Conservation (phyloP, 169 alveolate genomes). For the Cryptosporidium xiaoi region DNA sequence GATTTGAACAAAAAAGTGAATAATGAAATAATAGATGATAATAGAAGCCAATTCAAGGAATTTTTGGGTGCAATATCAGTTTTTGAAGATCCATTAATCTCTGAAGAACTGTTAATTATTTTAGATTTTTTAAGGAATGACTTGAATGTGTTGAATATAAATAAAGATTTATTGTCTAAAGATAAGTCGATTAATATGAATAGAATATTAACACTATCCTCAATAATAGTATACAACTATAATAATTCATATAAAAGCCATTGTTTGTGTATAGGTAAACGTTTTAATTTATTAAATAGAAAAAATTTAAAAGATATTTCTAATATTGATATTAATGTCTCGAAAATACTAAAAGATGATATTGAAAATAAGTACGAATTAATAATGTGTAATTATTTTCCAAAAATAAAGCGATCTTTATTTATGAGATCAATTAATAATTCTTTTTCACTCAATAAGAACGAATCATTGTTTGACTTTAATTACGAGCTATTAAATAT, state of each 20-base stretch:
- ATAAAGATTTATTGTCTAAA: background rate
- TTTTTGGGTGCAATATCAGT: conserved; percentile 7
- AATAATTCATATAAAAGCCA: conserved; percentile 1
- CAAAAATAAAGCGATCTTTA: conserved; percentile 13
- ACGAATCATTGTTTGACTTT: too few relatives aligned
- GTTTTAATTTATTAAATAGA: background rate
- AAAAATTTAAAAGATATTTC: background rate
- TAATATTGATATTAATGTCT: background rate
- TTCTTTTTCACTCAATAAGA: too few relatives aligned
- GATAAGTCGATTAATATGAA: background rate
- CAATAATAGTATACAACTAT: conserved; percentile 29
- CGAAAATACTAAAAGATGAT: background rate
- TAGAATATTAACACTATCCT: conserved; percentile 11
- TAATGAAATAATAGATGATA: too few relatives aligned
- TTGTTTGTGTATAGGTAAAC: conserved; percentile 4
- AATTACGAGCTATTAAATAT: background rate
- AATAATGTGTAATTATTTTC: conserved; percentile 22
- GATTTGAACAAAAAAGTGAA: background rate
- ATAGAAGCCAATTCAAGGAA: background rate
- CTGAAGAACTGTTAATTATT: conserved; percentile 8
- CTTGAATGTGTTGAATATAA: background rate
- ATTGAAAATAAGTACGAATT: conserved; percentile 15
- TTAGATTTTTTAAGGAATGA: background rate
- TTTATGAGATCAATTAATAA: background rate
- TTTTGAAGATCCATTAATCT: conserved; percentile 39